phyloP scores from a whole-genome alignment of 2,329 filamentous ascomycete genomes.

The Alternaria sp. region DNA sequence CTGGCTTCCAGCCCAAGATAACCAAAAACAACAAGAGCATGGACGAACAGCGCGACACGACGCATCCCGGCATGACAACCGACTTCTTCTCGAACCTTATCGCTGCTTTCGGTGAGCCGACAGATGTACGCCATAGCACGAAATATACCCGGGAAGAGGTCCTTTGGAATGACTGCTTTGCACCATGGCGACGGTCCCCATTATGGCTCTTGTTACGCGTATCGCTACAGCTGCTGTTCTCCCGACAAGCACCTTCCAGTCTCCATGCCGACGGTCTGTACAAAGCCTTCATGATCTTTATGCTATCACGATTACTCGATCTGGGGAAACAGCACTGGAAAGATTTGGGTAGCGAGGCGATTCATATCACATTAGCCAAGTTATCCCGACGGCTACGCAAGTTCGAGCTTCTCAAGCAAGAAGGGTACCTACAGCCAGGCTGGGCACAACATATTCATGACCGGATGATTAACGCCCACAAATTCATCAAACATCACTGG shows the following conservation, averaged over 20 bases:
- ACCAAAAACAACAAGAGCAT: constrained; percentile 49
- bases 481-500: constrained; percentile 22
- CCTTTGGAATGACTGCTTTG: constrained; percentile 48
- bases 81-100: constrained; percentile 57
- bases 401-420: constrained; percentile 19
- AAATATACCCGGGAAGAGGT: constrained; percentile 65
- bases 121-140: constrained; percentile 41
- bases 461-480: constrained; percentile 8
- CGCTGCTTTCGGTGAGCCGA: constrained; percentile 43
- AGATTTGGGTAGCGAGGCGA: constrained; percentile 9
- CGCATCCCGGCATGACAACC: constrained; percentile 59
- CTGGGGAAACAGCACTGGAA: background rate
- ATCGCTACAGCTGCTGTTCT: constrained; percentile 51
- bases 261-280: constrained; percentile 43
- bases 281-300: constrained; percentile 60
- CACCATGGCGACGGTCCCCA: constrained; percentile 61
- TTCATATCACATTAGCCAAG: constrained; percentile 29
- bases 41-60: constrained; percentile 58
- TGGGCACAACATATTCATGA: constrained; percentile 9
- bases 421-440: background rate
- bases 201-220: constrained; percentile 64
- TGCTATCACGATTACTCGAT: constrained; percentile 54
- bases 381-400: constrained; percentile 32
- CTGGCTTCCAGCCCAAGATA: constrained; percentile 44
- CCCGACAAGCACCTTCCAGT: constrained; percentile 25